Conservation (phyloP, 2,329 filamentous ascomycete genomes). For the Fonsecaea multimorphosa region DNA sequence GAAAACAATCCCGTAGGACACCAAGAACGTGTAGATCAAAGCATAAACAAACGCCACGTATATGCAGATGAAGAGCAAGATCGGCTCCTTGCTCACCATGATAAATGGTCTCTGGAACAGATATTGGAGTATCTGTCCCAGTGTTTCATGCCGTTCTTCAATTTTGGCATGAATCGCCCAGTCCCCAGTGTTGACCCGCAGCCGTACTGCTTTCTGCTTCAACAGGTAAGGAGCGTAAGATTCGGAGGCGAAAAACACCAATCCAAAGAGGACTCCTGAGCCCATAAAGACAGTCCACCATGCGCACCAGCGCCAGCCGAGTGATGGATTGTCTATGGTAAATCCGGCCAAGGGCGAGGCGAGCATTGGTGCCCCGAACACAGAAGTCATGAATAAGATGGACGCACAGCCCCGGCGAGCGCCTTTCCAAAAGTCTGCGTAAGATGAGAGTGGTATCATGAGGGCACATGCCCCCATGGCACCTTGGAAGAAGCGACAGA, state of each 20-base stretch:
- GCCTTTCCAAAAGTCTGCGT: background rate
- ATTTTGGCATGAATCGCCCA: constrained; percentile 5
- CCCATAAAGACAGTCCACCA: background rate
- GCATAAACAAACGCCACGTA: constrained; percentile 43
- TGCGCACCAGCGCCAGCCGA: background rate
- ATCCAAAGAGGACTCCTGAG: background rate
- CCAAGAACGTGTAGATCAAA: constrained; percentile 46
- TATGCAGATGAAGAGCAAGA: constrained; percentile 41
- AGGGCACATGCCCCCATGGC: background rate
- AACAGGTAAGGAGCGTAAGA: constrained; percentile 1
- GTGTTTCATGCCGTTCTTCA: background rate
- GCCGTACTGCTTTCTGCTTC: background rate
- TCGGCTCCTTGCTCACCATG: constrained; percentile 53
- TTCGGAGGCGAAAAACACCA: background rate
- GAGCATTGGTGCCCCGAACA: background rate
- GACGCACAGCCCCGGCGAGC: background rate
- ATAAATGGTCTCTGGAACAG: constrained; percentile 50
- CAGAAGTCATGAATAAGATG: background rate
- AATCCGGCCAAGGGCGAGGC: background rate
- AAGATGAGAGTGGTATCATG: background rate
- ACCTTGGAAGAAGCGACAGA: constrained; percentile 2
- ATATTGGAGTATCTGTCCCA: background rate
- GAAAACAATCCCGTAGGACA: constrained; percentile 60
- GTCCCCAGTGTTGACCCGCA: background rate
- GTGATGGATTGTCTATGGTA: background rate